Percentiles rank a stretch among this genome's conserved stretches.
phyloP scores from a whole-genome alignment of 2,329 filamentous ascomycete species.

The Macrophomina tecta region DNA sequence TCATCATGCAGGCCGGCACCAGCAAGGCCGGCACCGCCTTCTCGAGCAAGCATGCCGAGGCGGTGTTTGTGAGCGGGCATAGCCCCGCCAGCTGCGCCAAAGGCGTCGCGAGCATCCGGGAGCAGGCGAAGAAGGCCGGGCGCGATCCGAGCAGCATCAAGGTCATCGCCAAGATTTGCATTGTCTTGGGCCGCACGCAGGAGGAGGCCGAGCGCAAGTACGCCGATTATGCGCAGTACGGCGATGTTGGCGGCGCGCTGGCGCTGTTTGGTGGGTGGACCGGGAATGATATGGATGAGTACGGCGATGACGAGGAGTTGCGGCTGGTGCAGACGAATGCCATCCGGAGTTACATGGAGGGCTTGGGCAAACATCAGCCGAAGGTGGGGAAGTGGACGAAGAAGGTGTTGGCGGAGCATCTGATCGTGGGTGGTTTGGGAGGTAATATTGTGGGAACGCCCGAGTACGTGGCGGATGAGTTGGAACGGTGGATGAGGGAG shows the following conservation, averaged over 20 bases:
- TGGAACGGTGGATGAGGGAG: constrained; percentile 71
- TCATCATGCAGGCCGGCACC: constrained; percentile 74
- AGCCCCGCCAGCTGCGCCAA: constrained; percentile 66
- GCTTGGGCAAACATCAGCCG: constrained; percentile 33
- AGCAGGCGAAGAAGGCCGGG: constrained; percentile 59
- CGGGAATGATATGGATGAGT: constrained; percentile 67
- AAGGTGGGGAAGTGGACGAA: constrained; percentile 71
- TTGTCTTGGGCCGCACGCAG: constrained; percentile 69
- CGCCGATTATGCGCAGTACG: constrained; percentile 65
- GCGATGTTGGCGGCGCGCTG: constrained; percentile 69
- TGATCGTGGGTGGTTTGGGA: constrained; percentile 71
- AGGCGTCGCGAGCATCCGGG: constrained; percentile 68
- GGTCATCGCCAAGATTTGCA: constrained; percentile 69
- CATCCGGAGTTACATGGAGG: constrained; percentile 30
- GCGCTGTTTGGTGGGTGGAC: constrained; percentile 79
- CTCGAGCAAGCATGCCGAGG: constrained; percentile 73
- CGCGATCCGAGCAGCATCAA: constrained; percentile 68
- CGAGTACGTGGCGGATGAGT: constrained; percentile 67
- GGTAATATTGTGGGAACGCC: constrained; percentile 70
- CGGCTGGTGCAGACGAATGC: constrained; percentile 29
- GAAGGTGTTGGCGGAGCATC: constrained; percentile 69
- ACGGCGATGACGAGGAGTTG: constrained; percentile 68
- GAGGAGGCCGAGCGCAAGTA: constrained; percentile 71
- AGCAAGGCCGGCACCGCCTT: constrained; percentile 70
- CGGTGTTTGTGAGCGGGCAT: constrained; percentile 72